Conservation (phyloP, 768 basidiomycete genomes). For the Tephrocybe sp. region DNA sequence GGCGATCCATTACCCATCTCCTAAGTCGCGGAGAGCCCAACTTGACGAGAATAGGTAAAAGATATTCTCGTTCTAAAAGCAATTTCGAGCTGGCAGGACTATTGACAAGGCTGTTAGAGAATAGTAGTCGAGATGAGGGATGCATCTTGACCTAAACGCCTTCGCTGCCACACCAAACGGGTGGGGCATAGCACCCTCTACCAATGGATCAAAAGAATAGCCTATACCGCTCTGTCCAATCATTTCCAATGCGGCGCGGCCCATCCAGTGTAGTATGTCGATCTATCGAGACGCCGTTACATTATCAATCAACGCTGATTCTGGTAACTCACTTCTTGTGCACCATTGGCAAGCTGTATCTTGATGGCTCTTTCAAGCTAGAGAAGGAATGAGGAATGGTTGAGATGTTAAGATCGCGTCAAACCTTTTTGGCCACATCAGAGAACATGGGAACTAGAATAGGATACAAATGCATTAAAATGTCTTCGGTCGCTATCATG, state of each 20-base stretch:
- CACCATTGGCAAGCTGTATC: constrained; percentile 9
- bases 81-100: constrained; percentile 11
- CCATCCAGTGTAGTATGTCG: constrained; percentile 28
- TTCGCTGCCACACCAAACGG: constrained; percentile 29
- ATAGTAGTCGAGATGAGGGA: background rate
- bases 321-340: constrained; percentile 11
- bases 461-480: background rate
- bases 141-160: constrained; percentile 17
- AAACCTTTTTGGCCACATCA: constrained; percentile 19
- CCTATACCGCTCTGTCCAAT: constrained; percentile 31
- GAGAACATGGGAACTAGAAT: constrained; percentile 17
- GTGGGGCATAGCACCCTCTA: constrained; percentile 23
- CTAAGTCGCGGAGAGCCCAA: constrained; percentile 34
- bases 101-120: background rate
- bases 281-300: no score
- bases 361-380: constrained; percentile 13
- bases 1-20: constrained; percentile 27
- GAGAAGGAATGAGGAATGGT: background rate
- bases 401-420: background rate
- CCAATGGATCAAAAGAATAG: constrained; percentile 30
- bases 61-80: constrained; percentile 18
- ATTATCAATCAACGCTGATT: background rate
- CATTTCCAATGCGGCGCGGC: constrained; percentile 29
- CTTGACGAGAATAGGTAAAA: constrained; percentile 27
- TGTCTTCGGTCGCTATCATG: no score